These are phyloP conservation scores for Salinomyces thailandicus DNA, from an alignment of 2,329 filamentous ascomycete genomes.

Conservation along the genomic window DNA sequence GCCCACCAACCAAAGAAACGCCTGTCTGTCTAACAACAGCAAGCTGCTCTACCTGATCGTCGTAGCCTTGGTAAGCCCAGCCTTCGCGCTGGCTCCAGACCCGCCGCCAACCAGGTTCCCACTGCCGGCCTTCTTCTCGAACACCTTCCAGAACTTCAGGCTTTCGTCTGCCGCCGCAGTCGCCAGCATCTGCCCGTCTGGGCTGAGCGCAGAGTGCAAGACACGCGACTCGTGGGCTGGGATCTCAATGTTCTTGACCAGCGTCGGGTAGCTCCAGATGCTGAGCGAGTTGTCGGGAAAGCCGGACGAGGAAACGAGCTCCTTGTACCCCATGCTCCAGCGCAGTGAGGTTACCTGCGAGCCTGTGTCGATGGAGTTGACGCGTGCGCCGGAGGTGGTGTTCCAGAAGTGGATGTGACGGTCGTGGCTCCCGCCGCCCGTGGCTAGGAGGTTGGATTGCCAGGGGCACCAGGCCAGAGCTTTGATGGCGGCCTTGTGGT, in stretches of 20 bases:
- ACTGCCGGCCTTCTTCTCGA: constrained; percentile 89
- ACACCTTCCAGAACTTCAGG: constrained; percentile 99
- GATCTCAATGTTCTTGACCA: constrained; percentile 96
- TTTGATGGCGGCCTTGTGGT: constrained; percentile 98
- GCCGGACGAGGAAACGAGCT: constrained; percentile 93
- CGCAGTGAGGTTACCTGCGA: constrained; percentile 93
- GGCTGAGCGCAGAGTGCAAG: constrained; percentile 91
- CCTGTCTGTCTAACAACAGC: too few relatives aligned
- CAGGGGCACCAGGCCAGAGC: constrained; percentile 97
- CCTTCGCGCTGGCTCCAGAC: constrained; percentile 43
- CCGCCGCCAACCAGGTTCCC: constrained; percentile 54
- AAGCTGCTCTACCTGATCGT: constrained; percentile 44
- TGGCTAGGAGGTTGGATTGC: constrained; percentile 94
- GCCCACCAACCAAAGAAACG: too few relatives aligned
- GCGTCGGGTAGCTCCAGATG: constrained; percentile 97
- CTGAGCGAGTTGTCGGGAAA: constrained; percentile 99
- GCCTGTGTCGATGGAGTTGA: constrained; percentile 98
- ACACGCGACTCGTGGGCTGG: constrained; percentile 95
- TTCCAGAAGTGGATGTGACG: constrained; percentile 99
- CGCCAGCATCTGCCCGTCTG: constrained; percentile 94
- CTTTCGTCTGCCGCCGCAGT: constrained; percentile 94
- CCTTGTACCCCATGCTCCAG: constrained; percentile 94
- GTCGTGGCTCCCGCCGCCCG: constrained; percentile 91
- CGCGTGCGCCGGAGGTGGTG: constrained; percentile 89
- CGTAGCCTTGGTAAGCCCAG: constrained; percentile 87